Evolutionary conservation across 352 stramenopile species (phyloP).

Genomic region (Aphanomyces astaci): DNA sequence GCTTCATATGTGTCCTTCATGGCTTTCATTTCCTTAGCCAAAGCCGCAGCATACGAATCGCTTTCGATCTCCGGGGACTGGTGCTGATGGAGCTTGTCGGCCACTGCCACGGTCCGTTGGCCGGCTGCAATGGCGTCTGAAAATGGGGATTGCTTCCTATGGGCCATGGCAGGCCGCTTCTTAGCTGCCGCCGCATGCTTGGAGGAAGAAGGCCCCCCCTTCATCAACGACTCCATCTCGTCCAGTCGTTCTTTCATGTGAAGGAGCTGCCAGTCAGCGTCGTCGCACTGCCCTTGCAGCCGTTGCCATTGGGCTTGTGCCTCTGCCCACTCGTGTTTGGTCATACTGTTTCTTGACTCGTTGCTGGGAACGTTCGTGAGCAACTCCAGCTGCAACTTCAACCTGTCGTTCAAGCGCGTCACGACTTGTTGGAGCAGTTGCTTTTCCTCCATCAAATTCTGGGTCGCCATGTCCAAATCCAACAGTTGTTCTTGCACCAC

Average conservation of each 20-base stretch:
- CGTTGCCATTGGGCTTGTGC: slow-evolving; percentile 42
- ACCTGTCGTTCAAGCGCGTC: slow-evolving; percentile 32
- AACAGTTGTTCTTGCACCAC: slow-evolving; percentile 1
- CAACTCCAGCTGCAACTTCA: slow-evolving; percentile 41
- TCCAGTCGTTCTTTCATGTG: slow-evolving; percentile 51
- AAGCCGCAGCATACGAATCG: slow-evolving; percentile 61
- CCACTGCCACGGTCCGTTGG: slow-evolving; percentile 43
- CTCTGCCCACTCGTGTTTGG: slow-evolving; percentile 31
- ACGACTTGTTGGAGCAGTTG: slow-evolving; percentile 41
- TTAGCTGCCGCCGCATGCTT: no score
- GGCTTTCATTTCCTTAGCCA: slow-evolving; percentile 54
- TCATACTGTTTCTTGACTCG: neutral
- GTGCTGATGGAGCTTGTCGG: slow-evolving; percentile 36
- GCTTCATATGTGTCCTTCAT: slow-evolving; percentile 63
- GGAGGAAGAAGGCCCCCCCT: no score
- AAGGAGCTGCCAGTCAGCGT: slow-evolving; percentile 55
- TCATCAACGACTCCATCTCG: slow-evolving; percentile 30
- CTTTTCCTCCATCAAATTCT: slow-evolving; percentile 34
- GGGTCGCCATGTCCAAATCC: slow-evolving; percentile 12
- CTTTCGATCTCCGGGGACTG: slow-evolving; percentile 27
- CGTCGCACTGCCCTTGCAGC: slow-evolving; percentile 39
- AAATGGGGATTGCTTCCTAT: slow-evolving; percentile 39
- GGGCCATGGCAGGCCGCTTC: slow-evolving; percentile 15
- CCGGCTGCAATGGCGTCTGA: slow-evolving; percentile 60
- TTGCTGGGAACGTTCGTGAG: slow-evolving; percentile 32